Base-by-base conservation (phyloP, 768 basidiomycete genomes). In the Russula lepida region DNA sequence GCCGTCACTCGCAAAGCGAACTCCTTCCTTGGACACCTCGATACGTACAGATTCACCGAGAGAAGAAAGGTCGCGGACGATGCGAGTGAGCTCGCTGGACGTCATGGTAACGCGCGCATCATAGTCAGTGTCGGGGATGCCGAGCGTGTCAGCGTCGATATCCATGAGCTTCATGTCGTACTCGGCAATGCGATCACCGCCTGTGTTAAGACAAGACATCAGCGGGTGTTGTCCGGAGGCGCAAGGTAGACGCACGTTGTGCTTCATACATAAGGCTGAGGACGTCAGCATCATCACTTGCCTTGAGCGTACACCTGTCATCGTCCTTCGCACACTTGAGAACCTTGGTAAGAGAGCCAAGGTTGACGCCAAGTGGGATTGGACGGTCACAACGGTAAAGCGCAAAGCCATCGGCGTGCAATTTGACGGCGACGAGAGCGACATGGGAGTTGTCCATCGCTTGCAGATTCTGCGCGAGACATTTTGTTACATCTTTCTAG, bases 391-490 rank as follows among this genome's bases (percentile, higher is more conserved):
- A 98, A 66, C 97, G 87, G 74, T 88, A 99, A 55, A 80, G 77
- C 68, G 83, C 80, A 81, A 99, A 98, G 33, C 91, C 92, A 0
- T 81, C 76, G 1, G 84, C 82, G 43, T 86, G 76, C 32, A 99
- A 81, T 63, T 88, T 82, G 50, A 97, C 92, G 8, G 92, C 78
- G 43, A 99, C 95, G 66, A 98, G 89, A 1, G 95, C 97, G 69
- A 99, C 95, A 74, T 98, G 95, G 2, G 95, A 97, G 81, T 98
- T 98, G 78, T 98, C 97, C 95, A 98, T 99, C 4, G 95, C 97
- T 78, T 98, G 95, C 5, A 99, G 82, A 57, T 84, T 84, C 85
- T 86, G 63, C 6, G 7, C 5, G 9, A 9, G 33, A 28, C 25
- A 17, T 48, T 17, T n/a, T 25, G 11, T 27, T 41, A 23, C 21